Evolutionary conservation across 1,139 yeast species (phyloP).

Genomic region (Nakaseomyces bracarensis): DNA sequence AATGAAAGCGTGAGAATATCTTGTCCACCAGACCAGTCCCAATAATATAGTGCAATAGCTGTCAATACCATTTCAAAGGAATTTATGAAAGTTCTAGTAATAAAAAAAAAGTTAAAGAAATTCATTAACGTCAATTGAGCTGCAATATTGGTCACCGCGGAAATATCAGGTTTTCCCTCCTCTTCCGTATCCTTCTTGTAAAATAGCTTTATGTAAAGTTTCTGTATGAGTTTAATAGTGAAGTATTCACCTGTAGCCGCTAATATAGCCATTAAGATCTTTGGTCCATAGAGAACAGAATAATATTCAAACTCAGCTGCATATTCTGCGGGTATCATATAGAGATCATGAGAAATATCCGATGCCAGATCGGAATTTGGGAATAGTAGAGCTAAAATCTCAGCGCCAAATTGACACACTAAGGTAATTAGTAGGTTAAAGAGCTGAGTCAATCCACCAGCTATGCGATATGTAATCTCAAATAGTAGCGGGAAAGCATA

Average conservation of each 20-base stretch:
- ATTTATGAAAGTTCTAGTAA: slow-evolving; percentile 81
- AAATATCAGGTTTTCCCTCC: not conserved
- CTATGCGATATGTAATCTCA: slow-evolving; percentile 24
- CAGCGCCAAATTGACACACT: slow-evolving; percentile 6
- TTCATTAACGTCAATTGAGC: slow-evolving; percentile 51
- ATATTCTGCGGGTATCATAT: slow-evolving; percentile 10
- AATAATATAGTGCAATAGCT: slow-evolving; percentile 55
- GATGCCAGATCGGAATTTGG: slow-evolving; percentile 14
- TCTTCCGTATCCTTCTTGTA: slow-evolving; percentile 26
- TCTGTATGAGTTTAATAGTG: slow-evolving; percentile 42
- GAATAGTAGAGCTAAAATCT: slow-evolving; percentile 3
- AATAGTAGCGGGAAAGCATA: slow-evolving; percentile 73
- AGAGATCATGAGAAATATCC: slow-evolving; percentile 24
- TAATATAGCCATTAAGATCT: slow-evolving; percentile 56
- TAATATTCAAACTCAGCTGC: slow-evolving; percentile 23
- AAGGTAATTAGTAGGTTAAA: not conserved
- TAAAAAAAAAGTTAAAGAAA: slow-evolving; percentile 75
- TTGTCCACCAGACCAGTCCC: slow-evolving; percentile 54
- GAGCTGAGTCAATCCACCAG: slow-evolving; percentile 7
- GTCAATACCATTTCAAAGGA: slow-evolving; percentile 71
- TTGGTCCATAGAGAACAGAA: slow-evolving; percentile 46
- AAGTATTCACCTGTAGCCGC: slow-evolving; percentile 69
- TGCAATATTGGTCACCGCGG: slow-evolving; percentile 14
- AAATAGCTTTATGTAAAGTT: slow-evolving; percentile 28
- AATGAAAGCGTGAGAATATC: slow-evolving; percentile 10